Evolutionary conservation across 495 filamentous ascomycete genomes (phyloP).

Genomic region (Penicillium lagena): DNA sequence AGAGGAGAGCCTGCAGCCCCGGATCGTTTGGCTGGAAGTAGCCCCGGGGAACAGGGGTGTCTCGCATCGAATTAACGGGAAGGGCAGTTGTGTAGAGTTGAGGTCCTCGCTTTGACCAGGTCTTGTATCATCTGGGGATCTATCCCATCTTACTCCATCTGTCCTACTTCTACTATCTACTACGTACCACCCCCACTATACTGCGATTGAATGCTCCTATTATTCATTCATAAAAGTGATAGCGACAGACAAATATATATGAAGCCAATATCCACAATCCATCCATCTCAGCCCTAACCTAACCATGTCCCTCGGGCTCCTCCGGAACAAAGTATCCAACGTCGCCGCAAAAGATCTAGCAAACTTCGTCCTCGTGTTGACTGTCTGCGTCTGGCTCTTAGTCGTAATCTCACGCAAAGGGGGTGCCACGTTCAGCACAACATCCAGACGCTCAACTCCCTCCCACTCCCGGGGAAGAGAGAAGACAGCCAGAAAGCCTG

Average conservation of each 20-base stretch:
- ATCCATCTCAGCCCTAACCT: too few species aligned
- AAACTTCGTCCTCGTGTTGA: slow-evolving; percentile 15
- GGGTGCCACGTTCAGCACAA: slow-evolving; percentile 7
- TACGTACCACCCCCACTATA: too few species aligned
- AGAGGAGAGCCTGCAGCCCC: slow-evolving; percentile 3
- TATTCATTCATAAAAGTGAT: too few species aligned
- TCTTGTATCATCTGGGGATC: neutral
- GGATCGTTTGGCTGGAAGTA: slow-evolving; percentile 16
- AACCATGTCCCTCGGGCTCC: neutral
- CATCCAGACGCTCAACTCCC: slow-evolving; percentile 10
- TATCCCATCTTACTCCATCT: neutral
- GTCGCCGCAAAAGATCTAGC: slow-evolving; percentile 13
- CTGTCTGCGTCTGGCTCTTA: slow-evolving; percentile 13
- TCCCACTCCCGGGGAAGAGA: slow-evolving; percentile 2
- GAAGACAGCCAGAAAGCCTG: slow-evolving; percentile 21
- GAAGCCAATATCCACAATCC: too few species aligned
- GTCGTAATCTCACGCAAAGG: slow-evolving; percentile 17
- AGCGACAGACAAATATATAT: too few species aligned
- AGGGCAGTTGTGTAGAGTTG: slow-evolving; percentile 10
- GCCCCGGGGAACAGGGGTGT: neutral
- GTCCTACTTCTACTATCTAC: too few species aligned
- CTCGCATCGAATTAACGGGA: slow-evolving; percentile 31
- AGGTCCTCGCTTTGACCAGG: neutral
- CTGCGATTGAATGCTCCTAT: too few species aligned
- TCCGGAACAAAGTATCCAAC: slow-evolving; percentile 2